Conservation (phyloP, 345 rosid species). For the Acer negundo region DNA sequence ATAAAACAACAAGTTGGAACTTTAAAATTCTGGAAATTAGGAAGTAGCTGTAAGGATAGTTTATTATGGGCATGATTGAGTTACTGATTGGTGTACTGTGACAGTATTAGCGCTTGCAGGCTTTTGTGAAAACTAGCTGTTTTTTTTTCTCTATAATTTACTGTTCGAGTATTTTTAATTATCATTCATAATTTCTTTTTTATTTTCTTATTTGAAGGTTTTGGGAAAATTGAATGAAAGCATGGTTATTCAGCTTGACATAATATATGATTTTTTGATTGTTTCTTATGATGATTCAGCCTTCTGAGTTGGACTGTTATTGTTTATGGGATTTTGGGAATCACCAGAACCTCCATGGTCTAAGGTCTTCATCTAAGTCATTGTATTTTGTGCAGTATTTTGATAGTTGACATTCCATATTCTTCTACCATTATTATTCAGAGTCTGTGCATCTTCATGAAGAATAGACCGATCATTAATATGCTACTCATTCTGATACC, state of each 20-base stretch:
- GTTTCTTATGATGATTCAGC: neutral
- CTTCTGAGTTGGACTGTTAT: neutral
- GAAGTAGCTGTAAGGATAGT: neutral
- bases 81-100: constrained; percentile 3
- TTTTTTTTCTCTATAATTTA: neutral
- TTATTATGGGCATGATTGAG: neutral
- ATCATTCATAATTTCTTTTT: neutral
- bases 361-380: neutral
- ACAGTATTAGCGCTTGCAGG: neutral
- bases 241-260: neutral
- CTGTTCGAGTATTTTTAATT: neutral
- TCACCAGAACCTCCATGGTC: neutral
- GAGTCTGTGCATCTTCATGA: neutral
- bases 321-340: neutral
- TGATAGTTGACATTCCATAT: neutral
- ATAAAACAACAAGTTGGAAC: neutral
- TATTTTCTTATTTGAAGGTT: neutral
- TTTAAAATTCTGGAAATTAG: neutral
- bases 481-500: neutral
- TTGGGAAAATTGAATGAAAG: neutral
- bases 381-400: neutral
- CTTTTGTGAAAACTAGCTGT: constrained; percentile 11
- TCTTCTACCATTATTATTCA: neutral
- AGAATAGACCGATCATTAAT: neutral
- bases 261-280: neutral